These are phyloP conservation scores for Solanum hybrid DNA, from an alignment of 305 asterid genomes.

Conservation along the genomic window DNA sequence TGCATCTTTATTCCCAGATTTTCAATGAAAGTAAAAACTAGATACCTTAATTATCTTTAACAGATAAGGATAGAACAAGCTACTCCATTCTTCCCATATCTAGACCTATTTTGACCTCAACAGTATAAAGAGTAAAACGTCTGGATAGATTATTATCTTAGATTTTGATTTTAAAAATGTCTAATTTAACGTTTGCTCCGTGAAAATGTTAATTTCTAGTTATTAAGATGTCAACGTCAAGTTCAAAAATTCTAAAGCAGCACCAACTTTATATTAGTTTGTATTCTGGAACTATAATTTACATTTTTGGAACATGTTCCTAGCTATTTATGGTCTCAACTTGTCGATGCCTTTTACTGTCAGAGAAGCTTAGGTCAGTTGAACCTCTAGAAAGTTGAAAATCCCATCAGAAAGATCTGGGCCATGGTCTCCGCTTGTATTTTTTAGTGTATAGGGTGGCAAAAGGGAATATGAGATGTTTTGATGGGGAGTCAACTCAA, in stretches of 20 bases:
- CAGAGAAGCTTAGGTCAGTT: background rate
- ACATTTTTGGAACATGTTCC: background rate
- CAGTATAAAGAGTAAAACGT: background rate
- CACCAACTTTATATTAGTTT: background rate
- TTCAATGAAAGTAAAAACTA: background rate
- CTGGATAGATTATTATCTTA: background rate
- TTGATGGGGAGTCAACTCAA: background rate
- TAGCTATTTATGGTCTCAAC: background rate
- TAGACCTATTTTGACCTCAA: background rate
- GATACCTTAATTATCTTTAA: background rate
- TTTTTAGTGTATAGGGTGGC: background rate
- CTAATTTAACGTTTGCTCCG: background rate
- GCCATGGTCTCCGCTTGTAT: background rate
- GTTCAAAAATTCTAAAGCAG: background rate
- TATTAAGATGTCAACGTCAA: background rate
- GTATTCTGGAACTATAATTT: background rate
- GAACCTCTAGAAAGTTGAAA: background rate
- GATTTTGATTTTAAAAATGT: background rate
- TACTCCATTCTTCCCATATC: background rate
- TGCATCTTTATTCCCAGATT: background rate
- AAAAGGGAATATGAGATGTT: background rate
- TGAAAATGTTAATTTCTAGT: background rate
- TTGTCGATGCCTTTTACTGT: background rate
- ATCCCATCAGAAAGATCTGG: background rate
- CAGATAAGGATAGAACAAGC: background rate